Conservation (phyloP, 805 yeast species). For the Spathaspora sp. region DNA sequence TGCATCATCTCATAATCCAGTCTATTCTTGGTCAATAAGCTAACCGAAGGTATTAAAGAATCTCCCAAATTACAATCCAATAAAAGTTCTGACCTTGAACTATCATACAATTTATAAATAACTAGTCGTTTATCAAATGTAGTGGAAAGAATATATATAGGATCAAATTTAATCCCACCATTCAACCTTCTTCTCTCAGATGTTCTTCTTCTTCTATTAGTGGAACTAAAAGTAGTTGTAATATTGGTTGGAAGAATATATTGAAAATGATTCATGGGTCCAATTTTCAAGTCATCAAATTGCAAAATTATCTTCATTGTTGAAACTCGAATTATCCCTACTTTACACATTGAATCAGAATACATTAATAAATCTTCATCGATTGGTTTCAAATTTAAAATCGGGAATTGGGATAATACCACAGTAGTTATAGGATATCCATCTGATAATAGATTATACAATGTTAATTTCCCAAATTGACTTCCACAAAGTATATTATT, state of each 20-base stretch:
- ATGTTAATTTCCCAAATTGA: conserved; percentile 26
- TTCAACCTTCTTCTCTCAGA: neutral
- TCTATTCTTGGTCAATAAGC: neutral
- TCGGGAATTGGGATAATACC: conserved; percentile 23
- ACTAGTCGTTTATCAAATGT: conserved; percentile 19
- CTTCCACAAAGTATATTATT: conserved; percentile 18
- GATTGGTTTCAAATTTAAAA: conserved; percentile 15
- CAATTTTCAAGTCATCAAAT: conserved; percentile 18
- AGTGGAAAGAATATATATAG: conserved; percentile 20
- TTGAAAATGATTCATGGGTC: conserved; percentile 6
- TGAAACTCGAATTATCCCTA: conserved; percentile 20
- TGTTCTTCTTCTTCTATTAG: neutral
- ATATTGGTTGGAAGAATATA: neutral
- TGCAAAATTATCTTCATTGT: conserved; percentile 9
- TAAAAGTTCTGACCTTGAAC: conserved; percentile 12
- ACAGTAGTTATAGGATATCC: conserved; percentile 5
- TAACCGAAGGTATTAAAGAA: conserved; percentile 8
- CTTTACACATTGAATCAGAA: conserved; percentile 27
- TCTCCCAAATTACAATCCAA: conserved; percentile 12
- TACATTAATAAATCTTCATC: conserved; percentile 16
- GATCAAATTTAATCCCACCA: conserved; percentile 13
- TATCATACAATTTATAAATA: conserved; percentile 19
- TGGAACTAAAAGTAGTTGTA: neutral
- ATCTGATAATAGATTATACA: conserved; percentile 15
- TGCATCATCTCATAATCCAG: conserved; percentile 2